Evolutionary conservation across 23 red algal species (phyloP), one percentile per base, ranked within the genome.

Genomic region (Agarophyton chilense): DNA sequence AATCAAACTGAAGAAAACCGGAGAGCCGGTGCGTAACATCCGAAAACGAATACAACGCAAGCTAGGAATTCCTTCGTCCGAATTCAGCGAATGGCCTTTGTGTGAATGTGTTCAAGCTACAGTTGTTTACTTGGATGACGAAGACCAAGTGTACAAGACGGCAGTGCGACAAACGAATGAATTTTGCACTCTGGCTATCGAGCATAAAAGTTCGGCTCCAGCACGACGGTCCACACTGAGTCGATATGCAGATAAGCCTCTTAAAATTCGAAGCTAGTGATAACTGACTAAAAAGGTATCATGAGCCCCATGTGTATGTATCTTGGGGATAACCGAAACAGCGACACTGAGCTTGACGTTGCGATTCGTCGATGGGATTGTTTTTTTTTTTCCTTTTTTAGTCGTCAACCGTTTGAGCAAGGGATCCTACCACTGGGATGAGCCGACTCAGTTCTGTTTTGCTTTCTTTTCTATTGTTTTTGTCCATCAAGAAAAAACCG

Each of bases 211-310:
- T 18, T 86, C 77, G 24, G 67, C 81, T 25, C 74, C 84, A 4
- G 45, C 68, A 51, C 65, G 76, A 58, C 47, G 67, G 64, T 39
- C 94, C 5, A 62, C 83, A 35, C 35, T 74, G 36, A 75, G 81
- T 66, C 57, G 81, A 61, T 84, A 85, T 88, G 78, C 67, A 50
- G 94, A 95, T 84, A 95, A 95, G 80, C 94, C 94, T 9, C 90
- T 95, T 47, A 95, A 82, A 53, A 95, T 95, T 29, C 82, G 93
- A 50, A 90, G 93, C 63, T 95, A 78, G 72, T 75, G 84, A 72
- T 72, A 72, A 72, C 65, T 72, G 65, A 72, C 65, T 72, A 72
- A 42, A 61, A 43, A 72, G 65, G 65, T 72, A 72, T 72, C 39
- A 40, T 72, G 65, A 61, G 65, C 65, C 65, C 65, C 65, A 72